phyloP scores from a whole-genome alignment of 2,329 filamentous ascomycete species.

The Aspergillus persii region DNA sequence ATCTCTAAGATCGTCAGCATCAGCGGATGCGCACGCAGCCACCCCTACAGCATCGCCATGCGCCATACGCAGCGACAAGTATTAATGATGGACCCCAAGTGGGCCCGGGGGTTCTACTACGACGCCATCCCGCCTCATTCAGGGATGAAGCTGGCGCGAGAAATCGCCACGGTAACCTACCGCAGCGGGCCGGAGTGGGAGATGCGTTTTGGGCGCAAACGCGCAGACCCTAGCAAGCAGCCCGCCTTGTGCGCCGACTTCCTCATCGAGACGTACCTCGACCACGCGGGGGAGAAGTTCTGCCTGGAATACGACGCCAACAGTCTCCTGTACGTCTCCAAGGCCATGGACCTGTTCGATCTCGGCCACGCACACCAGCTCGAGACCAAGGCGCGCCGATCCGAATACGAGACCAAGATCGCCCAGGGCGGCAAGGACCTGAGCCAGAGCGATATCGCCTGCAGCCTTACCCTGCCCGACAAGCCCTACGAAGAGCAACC shows the following conservation, averaged over 20 bases:
- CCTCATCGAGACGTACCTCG: constrained; percentile 94
- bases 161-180: constrained; percentile 98
- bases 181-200: constrained; percentile 97
- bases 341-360: constrained; percentile 98
- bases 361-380: constrained; percentile 70
- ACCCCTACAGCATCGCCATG: constrained; percentile 99
- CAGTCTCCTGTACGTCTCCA: constrained; percentile 91
- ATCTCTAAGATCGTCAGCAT: constrained; percentile 83
- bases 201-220: constrained; percentile 80
- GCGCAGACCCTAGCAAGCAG: constrained; percentile 80
- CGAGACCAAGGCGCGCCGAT: constrained; percentile 61
- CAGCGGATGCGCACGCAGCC: constrained; percentile 87
- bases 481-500: constrained; percentile 83
- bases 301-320: constrained; percentile 96
- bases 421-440: constrained; percentile 44
- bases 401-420: constrained; percentile 59
- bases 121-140: constrained; percentile 82
- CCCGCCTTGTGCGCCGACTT: constrained; percentile 97
- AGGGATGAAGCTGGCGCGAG: constrained; percentile 95
- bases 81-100: constrained; percentile 98
- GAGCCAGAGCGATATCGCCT: constrained; percentile 51
- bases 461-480: constrained; percentile 78
- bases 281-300: constrained; percentile 98
- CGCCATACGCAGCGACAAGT: constrained; percentile 96
- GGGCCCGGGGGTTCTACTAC: constrained; percentile 95